A percentile compares a stretch with the other conserved stretches of the same genome.
phyloP scores from a whole-genome alignment of 2,329 filamentous ascomycete species.

The Periglandula ipomoeae region DNA sequence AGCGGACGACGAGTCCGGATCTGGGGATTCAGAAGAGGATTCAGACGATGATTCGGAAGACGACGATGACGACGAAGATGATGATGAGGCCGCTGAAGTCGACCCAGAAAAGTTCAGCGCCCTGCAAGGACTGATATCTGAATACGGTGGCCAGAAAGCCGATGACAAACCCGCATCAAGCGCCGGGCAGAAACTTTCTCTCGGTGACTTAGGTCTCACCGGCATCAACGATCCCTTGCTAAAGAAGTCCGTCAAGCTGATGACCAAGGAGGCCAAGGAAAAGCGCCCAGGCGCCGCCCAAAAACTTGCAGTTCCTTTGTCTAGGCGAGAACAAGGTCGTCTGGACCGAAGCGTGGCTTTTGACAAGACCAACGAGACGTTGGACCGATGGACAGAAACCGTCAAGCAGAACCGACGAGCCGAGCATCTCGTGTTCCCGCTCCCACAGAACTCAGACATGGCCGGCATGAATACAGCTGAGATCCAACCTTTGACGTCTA shows the following conservation, averaged over 20 bases:
- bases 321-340: slow-evolving; percentile 77
- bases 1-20: slow-evolving; percentile 33
- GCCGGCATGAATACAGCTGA: slow-evolving; percentile 52
- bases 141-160: slow-evolving; percentile 57
- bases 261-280: slow-evolving; percentile 53
- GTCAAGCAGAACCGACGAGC: slow-evolving; percentile 89
- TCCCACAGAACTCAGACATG: slow-evolving; percentile 60
- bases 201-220: slow-evolving; percentile 65
- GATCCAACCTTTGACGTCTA: slow-evolving; percentile 53
- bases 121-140: slow-evolving; percentile 59
- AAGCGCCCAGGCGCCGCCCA: slow-evolving; percentile 36
- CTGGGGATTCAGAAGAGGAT: slow-evolving; percentile 31
- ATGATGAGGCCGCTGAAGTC: slow-evolving; percentile 37
- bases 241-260: slow-evolving; percentile 70
- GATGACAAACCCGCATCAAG: slow-evolving; percentile 29
- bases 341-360: slow-evolving; percentile 76
- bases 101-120: slow-evolving; percentile 52
- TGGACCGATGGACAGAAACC: slow-evolving; percentile 88
- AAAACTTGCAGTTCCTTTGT: slow-evolving; percentile 75
- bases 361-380: slow-evolving; percentile 81
- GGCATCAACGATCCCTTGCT: slow-evolving; percentile 65
- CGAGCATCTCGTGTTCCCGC: slow-evolving; percentile 81
- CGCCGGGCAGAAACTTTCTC: slow-evolving; percentile 57
- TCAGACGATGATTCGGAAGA: slow-evolving; percentile 39
- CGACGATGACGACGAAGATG: slow-evolving; percentile 14